phyloP scores from a whole-genome alignment of 306 rosid genomes.

The Begonia masoniana region DNA sequence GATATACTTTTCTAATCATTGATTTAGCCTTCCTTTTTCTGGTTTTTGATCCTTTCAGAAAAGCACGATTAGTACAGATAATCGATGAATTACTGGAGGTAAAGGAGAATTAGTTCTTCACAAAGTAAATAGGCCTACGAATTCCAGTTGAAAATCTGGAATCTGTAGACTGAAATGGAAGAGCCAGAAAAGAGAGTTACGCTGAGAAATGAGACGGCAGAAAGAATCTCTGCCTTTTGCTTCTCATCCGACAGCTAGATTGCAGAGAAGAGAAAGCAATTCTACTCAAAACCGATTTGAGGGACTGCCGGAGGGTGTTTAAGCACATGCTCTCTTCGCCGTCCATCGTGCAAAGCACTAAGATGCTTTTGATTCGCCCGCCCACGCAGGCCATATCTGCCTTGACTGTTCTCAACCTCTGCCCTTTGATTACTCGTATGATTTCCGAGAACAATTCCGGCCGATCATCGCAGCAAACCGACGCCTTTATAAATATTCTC shows the following conservation, averaged over 20 bases:
- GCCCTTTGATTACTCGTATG: slow-evolving; percentile 56
- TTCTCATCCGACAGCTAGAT: slow-evolving; percentile 48
- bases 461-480: slow-evolving; percentile 83
- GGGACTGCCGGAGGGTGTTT: slow-evolving; percentile 55
- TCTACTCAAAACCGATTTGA: slow-evolving; percentile 46
- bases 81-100: too few species aligned
- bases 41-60: too few species aligned
- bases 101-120: too few species aligned
- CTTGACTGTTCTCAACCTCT: slow-evolving; percentile 52
- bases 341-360: slow-evolving; percentile 62
- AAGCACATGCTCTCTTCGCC: slow-evolving; percentile 39
- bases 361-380: slow-evolving; percentile 66
- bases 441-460: slow-evolving; percentile 84
- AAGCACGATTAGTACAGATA: too few species aligned
- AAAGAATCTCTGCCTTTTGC: slow-evolving; percentile 97
- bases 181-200: slow-evolving; percentile 1
- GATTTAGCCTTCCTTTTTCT: too few species aligned
- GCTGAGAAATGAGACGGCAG: slow-evolving; percentile 45
- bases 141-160: too few species aligned
- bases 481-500: slow-evolving; percentile 42
- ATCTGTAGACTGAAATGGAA: too few species aligned
- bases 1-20: too few species aligned
- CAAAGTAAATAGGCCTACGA: too few species aligned
- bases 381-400: slow-evolving; percentile 84
- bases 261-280: slow-evolving; percentile 41